phyloP scores from a whole-genome alignment of 257 asterid species.

The Nicotiana tabacum region DNA sequence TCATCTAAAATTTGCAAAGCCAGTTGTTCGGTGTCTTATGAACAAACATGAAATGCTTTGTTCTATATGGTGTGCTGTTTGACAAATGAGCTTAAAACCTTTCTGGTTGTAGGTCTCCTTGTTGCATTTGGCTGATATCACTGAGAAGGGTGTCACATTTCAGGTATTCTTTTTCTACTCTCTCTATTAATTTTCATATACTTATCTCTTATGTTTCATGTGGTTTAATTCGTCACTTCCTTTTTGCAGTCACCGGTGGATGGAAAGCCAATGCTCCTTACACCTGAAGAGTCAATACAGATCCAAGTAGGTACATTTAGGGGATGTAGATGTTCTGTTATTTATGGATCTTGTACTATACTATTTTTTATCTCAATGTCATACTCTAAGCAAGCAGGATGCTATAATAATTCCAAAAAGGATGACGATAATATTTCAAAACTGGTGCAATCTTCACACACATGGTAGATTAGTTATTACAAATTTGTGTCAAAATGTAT shows the following conservation, averaged over 20 bases:
- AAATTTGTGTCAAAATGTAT: not conserved
- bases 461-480: not conserved
- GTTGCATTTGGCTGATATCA: slow-evolving; percentile 95
- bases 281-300: slow-evolving; percentile 97
- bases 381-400: not conserved
- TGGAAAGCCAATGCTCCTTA: slow-evolving; percentile 96
- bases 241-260: slow-evolving; percentile 91
- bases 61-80: not conserved
- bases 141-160: slow-evolving; percentile 92
- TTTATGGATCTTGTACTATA: not conserved
- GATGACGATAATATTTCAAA: not conserved
- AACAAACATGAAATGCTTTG: not conserved
- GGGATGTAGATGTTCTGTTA: slow-evolving; percentile 6
- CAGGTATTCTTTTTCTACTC: slow-evolving; percentile 49
- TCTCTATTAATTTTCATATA: not conserved
- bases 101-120: slow-evolving; percentile 69
- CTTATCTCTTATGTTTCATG: slow-evolving; percentile 3
- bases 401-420: not conserved
- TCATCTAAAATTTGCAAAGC: not conserved
- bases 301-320: slow-evolving; percentile 57
- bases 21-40: not conserved
- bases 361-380: not conserved
- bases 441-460: not conserved
- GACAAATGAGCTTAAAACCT: slow-evolving; percentile 15
- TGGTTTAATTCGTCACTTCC: slow-evolving; percentile 5